Evolutionary conservation across 768 basidiomycete genomes (phyloP).

Genomic region (Serpula lacrymans): DNA sequence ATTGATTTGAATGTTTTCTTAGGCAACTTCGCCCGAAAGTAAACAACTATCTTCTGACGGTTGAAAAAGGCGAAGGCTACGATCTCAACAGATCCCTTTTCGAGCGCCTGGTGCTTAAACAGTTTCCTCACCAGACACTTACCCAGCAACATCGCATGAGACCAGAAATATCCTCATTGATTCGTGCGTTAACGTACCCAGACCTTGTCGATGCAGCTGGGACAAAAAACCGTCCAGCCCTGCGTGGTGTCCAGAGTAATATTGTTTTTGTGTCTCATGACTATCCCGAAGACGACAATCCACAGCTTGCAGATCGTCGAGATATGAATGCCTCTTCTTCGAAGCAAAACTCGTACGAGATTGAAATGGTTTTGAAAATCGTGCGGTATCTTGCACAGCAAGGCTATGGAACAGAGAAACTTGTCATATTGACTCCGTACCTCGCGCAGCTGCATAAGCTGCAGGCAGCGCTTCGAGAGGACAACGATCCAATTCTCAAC

Average conservation of each 20-base stretch:
- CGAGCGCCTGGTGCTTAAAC: conserved; percentile 60
- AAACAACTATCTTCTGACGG: conserved; percentile 59
- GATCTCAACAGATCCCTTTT: conserved; percentile 68
- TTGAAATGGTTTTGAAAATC: conserved; percentile 61
- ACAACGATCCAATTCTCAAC: conserved; percentile 58
- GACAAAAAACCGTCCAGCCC: conserved; percentile 46
- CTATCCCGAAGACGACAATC: conserved; percentile 49
- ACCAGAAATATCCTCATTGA: conserved; percentile 63
- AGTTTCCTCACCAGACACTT: conserved; percentile 60
- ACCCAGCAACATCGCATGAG: conserved; percentile 68
- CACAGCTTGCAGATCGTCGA: conserved; percentile 37
- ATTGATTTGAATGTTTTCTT: too few species aligned
- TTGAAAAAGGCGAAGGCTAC: conserved; percentile 66
- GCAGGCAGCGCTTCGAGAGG: conserved; percentile 38
- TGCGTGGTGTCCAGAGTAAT: conserved; percentile 55
- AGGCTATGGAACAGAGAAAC: conserved; percentile 56
- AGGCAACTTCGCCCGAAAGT: conserved; percentile 76
- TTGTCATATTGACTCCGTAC: conserved; percentile 70
- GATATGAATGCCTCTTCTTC: conserved; percentile 50
- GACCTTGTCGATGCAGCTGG: conserved; percentile 52
- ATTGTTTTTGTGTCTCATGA: conserved; percentile 60
- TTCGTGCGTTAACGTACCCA: conserved; percentile 63
- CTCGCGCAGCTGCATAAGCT: conserved; percentile 61
- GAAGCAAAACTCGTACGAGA: conserved; percentile 61
- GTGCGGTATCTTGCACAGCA: conserved; percentile 65